phyloP scores from a whole-genome alignment of 2,329 filamentous ascomycete genomes.

The Mariannaea elegans region DNA sequence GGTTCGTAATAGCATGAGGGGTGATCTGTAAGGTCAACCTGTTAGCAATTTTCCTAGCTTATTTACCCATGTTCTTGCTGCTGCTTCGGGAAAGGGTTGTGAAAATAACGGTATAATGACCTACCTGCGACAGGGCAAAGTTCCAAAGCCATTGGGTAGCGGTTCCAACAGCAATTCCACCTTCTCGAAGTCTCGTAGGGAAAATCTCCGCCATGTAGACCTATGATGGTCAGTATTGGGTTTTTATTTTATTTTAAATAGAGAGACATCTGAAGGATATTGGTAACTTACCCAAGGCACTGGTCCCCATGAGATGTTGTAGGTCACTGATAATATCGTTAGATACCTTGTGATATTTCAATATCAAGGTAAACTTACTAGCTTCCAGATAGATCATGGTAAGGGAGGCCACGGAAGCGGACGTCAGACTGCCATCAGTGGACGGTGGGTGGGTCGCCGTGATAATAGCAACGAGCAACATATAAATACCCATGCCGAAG shows the following conservation, averaged over 20 bases:
- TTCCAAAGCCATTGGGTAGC: conserved; percentile 62
- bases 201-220: conserved; percentile 61
- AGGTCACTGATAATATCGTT: conserved; percentile 47
- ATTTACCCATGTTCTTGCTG: background rate
- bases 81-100: too few species aligned
- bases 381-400: conserved; percentile 62
- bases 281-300: conserved; percentile 53
- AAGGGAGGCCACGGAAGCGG: conserved; percentile 56
- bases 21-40: conserved; percentile 42
- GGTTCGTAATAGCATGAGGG: conserved; percentile 56
- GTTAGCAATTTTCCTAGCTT: too few species aligned
- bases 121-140: conserved; percentile 58
- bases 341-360: background rate
- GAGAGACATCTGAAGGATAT: background rate
- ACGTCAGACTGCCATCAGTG: conserved; percentile 40
- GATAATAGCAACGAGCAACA: conserved; percentile 62
- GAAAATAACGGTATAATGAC: conserved; percentile 54
- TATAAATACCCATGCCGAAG: conserved; percentile 59
- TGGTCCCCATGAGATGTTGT: conserved; percentile 60
- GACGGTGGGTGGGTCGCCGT: conserved; percentile 54
- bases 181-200: conserved; percentile 58
- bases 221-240: conserved; percentile 23
- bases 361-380: conserved; percentile 30
- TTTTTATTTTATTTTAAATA: background rate
- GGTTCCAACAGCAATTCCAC: conserved; percentile 59